Evolutionary conservation across 441 rosid species (phyloP).

Genomic region (Erodium moschatum): DNA sequence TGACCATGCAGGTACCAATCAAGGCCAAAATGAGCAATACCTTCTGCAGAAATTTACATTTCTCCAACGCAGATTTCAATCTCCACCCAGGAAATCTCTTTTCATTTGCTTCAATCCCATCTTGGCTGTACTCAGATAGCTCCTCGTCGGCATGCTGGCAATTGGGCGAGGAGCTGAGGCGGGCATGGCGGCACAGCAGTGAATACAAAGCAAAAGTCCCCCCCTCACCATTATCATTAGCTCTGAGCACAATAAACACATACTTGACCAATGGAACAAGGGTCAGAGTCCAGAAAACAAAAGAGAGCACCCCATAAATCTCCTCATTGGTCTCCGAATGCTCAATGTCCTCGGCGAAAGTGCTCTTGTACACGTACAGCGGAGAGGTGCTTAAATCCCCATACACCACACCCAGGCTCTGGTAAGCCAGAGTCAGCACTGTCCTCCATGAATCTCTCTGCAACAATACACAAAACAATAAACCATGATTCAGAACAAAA

Average conservation of each 20-base stretch:
- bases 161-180: constrained; percentile 77
- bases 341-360: constrained; percentile 76
- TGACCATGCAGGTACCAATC: constrained; percentile 75
- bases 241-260: constrained; percentile 77
- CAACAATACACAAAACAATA: too few relatives aligned
- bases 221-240: constrained; percentile 95
- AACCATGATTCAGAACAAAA: too few relatives aligned
- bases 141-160: constrained; percentile 84
- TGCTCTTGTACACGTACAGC: constrained; percentile 70
- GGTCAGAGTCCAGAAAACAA: constrained; percentile 90
- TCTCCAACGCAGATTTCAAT: constrained; percentile 55
- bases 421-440: too few relatives aligned
- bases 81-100: constrained; percentile 30
- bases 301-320: constrained; percentile 82
- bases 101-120: constrained; percentile 24
- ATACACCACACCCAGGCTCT: too few relatives aligned
- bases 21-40: constrained; percentile 51
- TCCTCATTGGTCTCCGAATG: constrained; percentile 90
- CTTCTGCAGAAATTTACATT: constrained; percentile 43
- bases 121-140: constrained; percentile 57
- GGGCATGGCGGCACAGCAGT: constrained; percentile 77
- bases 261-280: constrained; percentile 81
- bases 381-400: constrained; percentile 25
- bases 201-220: constrained; percentile 96
- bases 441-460: too few relatives aligned